Evolutionary conservation across 2,329 filamentous ascomycete genomes (phyloP).

Genomic region (Neonectria faginata): DNA sequence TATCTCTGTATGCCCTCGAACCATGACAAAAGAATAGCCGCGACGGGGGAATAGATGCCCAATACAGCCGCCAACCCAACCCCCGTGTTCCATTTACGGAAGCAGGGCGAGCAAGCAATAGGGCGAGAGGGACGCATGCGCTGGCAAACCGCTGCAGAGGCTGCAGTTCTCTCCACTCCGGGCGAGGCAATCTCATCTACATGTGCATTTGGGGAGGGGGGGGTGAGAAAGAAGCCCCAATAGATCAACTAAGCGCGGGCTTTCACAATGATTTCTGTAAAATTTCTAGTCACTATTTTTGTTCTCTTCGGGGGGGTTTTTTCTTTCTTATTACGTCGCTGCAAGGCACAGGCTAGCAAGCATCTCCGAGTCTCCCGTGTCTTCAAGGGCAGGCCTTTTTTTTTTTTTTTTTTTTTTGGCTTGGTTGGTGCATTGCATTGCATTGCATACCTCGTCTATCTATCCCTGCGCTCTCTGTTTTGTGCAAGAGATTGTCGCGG

Average conservation of each 20-base stretch:
- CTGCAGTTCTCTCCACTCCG: slow-evolving; percentile 6
- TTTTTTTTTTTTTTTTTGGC: no score
- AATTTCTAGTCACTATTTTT: no score
- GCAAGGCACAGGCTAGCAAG: not conserved
- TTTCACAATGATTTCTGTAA: no score
- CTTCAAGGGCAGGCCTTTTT: no score
- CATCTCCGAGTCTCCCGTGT: not conserved
- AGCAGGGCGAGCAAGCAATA: not conserved
- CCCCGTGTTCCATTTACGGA: not conserved
- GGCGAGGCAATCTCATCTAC: not conserved
- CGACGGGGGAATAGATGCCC: not conserved
- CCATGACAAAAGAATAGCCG: not conserved
- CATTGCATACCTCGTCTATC: not conserved
- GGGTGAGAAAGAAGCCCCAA: not conserved
- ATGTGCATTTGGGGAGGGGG: not conserved
- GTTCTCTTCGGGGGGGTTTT: no score
- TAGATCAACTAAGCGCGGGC: not conserved
- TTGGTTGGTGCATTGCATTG: not conserved
- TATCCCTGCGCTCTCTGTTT: slow-evolving; percentile 1
- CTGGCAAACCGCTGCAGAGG: slow-evolving; percentile 10
- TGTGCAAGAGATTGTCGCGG: not conserved
- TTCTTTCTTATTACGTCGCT: not conserved
- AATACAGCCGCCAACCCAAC: not conserved
- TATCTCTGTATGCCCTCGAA: no score
- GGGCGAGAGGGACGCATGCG: not conserved